These are phyloP conservation scores for Chaetoceros tenuissimus DNA, from an alignment of 108 stramenopile species.

Conservation along the genomic window DNA sequence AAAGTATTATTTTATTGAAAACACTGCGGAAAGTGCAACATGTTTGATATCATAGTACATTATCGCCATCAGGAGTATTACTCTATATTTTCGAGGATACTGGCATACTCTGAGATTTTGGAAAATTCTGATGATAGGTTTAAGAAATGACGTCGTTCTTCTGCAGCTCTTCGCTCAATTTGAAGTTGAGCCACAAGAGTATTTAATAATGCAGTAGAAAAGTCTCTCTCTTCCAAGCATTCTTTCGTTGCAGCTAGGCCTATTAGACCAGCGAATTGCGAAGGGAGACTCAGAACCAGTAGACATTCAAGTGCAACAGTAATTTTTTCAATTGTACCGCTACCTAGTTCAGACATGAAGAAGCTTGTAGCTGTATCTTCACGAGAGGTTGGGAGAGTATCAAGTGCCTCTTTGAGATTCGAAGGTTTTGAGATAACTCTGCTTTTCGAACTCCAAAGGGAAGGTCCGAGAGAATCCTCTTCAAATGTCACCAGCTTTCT, in stretches of 20 bases:
- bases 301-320: neutral
- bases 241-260: neutral
- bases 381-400: too few relatives aligned
- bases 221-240: neutral
- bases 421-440: neutral
- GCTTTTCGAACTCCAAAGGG: slow-evolving; percentile 21
- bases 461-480: slow-evolving; percentile 51
- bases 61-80: neutral
- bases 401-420: too few relatives aligned
- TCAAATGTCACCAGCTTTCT: slow-evolving; percentile 37
- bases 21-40: too few relatives aligned
- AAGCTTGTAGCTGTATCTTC: too few relatives aligned
- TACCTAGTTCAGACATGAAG: too few relatives aligned
- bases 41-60: too few relatives aligned
- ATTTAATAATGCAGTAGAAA: neutral
- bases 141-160: neutral
- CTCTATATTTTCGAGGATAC: neutral
- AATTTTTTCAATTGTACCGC: too few relatives aligned
- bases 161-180: neutral
- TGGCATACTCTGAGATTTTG: neutral
- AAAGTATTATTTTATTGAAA: too few relatives aligned
- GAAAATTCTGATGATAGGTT: neutral
- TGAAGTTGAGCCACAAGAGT: neutral
- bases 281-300: neutral
- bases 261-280: neutral